Conservation (phyloP, 345 rosid genomes). For the Eucalyptus decipiens region DNA sequence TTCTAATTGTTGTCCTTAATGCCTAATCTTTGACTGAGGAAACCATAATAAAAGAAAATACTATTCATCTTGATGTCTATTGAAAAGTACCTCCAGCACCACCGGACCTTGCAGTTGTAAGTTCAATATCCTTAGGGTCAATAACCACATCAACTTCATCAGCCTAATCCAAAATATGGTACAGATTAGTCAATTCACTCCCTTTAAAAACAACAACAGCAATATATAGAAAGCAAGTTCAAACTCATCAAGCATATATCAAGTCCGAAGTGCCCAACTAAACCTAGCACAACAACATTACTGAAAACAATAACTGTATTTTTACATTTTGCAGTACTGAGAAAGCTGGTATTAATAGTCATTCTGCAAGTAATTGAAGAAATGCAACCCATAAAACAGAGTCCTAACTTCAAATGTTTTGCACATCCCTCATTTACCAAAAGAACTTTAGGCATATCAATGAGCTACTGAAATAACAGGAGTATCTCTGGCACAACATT, state of each 20-base stretch:
- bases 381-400: not conserved
- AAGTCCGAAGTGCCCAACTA: not conserved
- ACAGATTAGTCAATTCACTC: not conserved
- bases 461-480: not conserved
- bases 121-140: constrained; percentile 93
- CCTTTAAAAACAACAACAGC: not conserved
- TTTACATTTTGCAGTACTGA: not conserved
- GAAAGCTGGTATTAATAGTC: not conserved
- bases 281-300: not conserved
- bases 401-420: not conserved
- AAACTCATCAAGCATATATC: not conserved
- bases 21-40: not conserved
- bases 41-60: not conserved
- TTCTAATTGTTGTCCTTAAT: not conserved
- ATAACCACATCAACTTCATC: constrained; percentile 96
- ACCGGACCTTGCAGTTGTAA: constrained; percentile 91
- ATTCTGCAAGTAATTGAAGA: not conserved
- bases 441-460: not conserved
- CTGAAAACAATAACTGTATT: not conserved
- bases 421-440: not conserved
- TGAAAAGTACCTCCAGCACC: constrained; percentile 88
- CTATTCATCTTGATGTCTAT: not conserved
- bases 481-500: not conserved
- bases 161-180: constrained; percentile 26
- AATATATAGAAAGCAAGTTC: not conserved